Conservation (phyloP, 345 rosid species). For the Pelargonium nanum region DNA sequence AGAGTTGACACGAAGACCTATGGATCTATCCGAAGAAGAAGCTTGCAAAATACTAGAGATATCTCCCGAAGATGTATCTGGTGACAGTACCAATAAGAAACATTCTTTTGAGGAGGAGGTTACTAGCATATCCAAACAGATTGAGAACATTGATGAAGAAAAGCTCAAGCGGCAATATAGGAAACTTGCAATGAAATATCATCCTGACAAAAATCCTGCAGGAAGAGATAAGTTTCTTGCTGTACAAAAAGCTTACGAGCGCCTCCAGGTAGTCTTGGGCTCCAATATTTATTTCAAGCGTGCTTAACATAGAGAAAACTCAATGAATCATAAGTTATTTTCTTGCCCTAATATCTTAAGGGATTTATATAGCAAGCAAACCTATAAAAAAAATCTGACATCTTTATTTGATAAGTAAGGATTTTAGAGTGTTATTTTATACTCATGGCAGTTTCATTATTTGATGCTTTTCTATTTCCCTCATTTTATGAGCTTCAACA, state of each 20-base stretch:
- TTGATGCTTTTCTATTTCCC: neutral
- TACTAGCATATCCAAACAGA: constrained; percentile 62
- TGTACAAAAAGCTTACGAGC: constrained; percentile 96
- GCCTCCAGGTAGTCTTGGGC: constrained; percentile 60
- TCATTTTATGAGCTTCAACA: neutral
- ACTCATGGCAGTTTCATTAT: neutral
- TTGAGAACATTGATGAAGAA: constrained; percentile 98
- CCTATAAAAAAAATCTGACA: too few relatives aligned
- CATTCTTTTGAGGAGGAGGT: constrained; percentile 45
- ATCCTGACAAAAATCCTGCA: constrained; percentile 98
- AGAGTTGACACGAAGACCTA: constrained; percentile 91
- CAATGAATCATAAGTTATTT: neutral
- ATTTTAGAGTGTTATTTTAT: too few relatives aligned
- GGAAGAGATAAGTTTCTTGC: constrained; percentile 97
- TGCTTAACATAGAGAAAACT: too few relatives aligned
- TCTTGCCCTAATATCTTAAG: too few relatives aligned
- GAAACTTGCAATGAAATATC: constrained; percentile 98
- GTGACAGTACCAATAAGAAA: constrained; percentile 30
- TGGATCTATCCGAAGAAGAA: constrained; percentile 99
- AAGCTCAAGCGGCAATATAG: constrained; percentile 98
- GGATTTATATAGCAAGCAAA: too few relatives aligned
- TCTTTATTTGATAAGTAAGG: too few relatives aligned
- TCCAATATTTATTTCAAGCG: too few relatives aligned
- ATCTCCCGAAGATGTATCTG: constrained; percentile 63
- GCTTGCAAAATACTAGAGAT: constrained; percentile 94